Evolutionary conservation across 2,329 filamentous ascomycete species (phyloP), one percentile per base, ranked within the genome.

Genomic region (Colletotrichum viniferum): DNA sequence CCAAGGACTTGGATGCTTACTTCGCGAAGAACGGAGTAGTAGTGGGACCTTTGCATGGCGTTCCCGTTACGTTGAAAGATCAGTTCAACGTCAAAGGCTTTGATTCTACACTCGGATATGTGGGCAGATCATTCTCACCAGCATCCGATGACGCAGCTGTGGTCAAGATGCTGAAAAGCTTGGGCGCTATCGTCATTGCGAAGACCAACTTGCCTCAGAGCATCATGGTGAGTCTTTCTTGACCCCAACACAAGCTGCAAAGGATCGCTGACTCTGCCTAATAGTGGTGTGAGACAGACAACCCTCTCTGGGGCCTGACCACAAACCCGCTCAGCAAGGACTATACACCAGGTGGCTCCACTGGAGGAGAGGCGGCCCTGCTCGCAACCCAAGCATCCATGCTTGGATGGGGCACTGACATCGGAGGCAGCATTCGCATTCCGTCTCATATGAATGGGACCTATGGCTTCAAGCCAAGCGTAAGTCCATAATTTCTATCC

Each of bases 161-260:
- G n/a, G 88, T 93, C 0, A 85, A 87, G 1, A 84, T 93, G 3
- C 83, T 94, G 9, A 84, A 88, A 36, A 85, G 84, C 14, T 84
- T 91, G 0, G 93, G 93, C 2, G 93, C 92, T 2, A 86, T 94
- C 2, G 85, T 92, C 58, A 92, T 93, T 79, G 90, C 90, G 72
- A 94, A 95, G 81, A 94, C 93, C 0, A 95, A 94, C 73, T 87
- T 94, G 6, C 92, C 93, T 0, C 90, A 92, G 78, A 88, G 87
- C 1, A 84, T 92, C 64, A 87, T 87, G 81, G 86, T 87, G 16
- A 81, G 92, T 61, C 14, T n/a, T 18, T 16, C 14, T 26, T 18
- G 4, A 28, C 13, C 21, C n/a, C 9, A 63, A 63, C 4, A 63
- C 1, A 43, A 14, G n/a, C n/a, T 16, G 21, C 13, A 48, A 21